phyloP scores from a whole-genome alignment of 345 rosid species.

The Hypericum androsaemum region DNA sequence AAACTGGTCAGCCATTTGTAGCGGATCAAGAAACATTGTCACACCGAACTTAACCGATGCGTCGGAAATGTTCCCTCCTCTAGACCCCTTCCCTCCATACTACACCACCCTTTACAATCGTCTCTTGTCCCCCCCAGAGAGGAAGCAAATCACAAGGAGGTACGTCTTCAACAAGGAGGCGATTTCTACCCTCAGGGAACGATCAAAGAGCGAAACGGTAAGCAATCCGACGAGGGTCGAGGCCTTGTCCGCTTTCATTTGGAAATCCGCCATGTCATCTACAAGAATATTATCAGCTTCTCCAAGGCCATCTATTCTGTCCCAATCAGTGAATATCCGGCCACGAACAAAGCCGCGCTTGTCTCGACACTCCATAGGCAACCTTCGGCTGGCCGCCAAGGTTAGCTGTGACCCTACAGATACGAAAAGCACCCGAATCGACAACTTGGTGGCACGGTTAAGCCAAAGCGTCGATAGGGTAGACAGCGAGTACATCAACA shows the following conservation, averaged over 20 bases:
- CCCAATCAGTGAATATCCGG: slow-evolving; percentile 3
- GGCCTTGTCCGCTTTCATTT: slow-evolving; percentile 11
- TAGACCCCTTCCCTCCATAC: no score
- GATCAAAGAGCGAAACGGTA: not conserved
- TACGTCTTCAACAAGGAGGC: slow-evolving; percentile 10
- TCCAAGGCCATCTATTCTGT: not conserved
- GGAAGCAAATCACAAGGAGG: no score
- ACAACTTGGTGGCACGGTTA: not conserved
- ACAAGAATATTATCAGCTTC: not conserved
- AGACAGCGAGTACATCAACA: not conserved
- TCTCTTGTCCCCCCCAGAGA: no score
- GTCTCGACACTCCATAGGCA: not conserved
- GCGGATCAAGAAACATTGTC: no score
- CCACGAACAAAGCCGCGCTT: not conserved
- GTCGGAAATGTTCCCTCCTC: no score
- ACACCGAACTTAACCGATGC: no score
- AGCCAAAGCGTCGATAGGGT: not conserved
- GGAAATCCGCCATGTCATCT: slow-evolving; percentile 12
- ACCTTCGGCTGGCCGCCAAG: slow-evolving; percentile 1
- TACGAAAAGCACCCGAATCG: not conserved
- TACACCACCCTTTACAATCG: no score
- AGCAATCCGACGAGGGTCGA: slow-evolving; percentile 1
- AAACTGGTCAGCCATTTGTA: no score
- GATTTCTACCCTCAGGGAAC: slow-evolving; percentile 1
- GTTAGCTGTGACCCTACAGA: not conserved